Base-by-base conservation (phyloP, 768 basidiomycete genomes). In the Boletus rufocinnamomeus region DNA sequence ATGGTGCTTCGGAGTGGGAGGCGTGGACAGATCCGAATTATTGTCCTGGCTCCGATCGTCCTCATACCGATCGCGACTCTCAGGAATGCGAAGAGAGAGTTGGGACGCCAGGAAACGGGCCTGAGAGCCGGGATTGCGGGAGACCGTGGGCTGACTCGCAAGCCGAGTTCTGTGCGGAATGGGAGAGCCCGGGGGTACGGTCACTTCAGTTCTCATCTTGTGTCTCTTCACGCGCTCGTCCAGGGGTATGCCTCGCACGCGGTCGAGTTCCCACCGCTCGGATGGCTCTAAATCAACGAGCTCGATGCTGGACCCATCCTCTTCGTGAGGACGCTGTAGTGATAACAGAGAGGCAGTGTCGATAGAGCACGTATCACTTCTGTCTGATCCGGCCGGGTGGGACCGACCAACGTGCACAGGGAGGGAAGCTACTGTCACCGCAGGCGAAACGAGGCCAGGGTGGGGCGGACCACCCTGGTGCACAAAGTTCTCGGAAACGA, bases 281-380 rank as follows among this genome's bases (percentile, higher is more conserved):
- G 51, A 75, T 47, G 64, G 80, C 57, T 79, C 79, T 53, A 78
- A 62, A 38, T 82, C 81, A 45, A 86, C 76, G 41, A 86, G 78
- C 64, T 83, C 84, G 52, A 85, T 71, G 62, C 72, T 73, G 34
- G 81, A 82, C 6, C 75, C 70, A 55, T 84, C 84, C 38, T 81
- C 81, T 55, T 80, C 80, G n/a, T 25, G 56, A 40, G 64, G 66
- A 61, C 52, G 60, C 40, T 56, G 58, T 50, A 66, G n/a, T 30
- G 63, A 23, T 19, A 68, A 61, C 2, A 63, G 27, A 11, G 70
- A 56, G 5, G 60, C 41, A n/a, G 59, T 59, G 50, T 64, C 38
- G 59, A 68, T 53, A 25, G 69, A 64, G 57, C 50, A 62, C 6
- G 64, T 63, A 52, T 68, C 66, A 25, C 61, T 72, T 48, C 68